Conservation (phyloP, 257 asterid species). For the Lycium barbarum region DNA sequence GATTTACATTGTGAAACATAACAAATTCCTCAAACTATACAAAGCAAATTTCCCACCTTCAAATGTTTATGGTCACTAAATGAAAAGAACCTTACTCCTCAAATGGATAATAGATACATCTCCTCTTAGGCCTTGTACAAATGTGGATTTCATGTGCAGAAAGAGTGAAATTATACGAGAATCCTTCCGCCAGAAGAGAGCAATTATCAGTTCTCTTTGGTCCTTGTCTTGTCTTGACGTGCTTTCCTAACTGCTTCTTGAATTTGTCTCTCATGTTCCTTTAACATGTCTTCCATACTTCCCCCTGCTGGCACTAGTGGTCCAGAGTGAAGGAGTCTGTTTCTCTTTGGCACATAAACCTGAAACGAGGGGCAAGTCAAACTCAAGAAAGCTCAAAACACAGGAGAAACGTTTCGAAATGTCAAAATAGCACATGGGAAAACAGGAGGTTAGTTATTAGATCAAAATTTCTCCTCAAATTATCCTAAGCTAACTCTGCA, state of each 20-base stretch:
- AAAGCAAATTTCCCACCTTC: not conserved
- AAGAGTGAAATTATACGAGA: not conserved
- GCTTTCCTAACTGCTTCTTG: slow-evolving; percentile 78
- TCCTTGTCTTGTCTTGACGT: slow-evolving; percentile 47
- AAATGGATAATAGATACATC: not conserved
- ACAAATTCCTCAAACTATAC: slow-evolving; percentile 1
- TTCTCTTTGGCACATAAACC: slow-evolving; percentile 57
- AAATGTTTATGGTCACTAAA: not conserved
- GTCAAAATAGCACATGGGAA: not conserved
- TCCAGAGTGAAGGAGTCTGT: slow-evolving; percentile 67
- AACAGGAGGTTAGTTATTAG: not conserved
- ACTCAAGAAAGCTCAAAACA: not conserved
- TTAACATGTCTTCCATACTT: slow-evolving; percentile 74
- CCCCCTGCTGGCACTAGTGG: slow-evolving; percentile 73
- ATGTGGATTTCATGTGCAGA: not conserved
- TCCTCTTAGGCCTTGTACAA: not conserved
- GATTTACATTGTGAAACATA: not conserved
- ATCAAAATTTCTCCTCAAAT: not conserved
- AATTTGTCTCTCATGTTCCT: slow-evolving; percentile 73
- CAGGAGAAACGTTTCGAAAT: not conserved
- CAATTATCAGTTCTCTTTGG: slow-evolving; percentile 27
- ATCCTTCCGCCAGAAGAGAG: not conserved
- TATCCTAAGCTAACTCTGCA: not conserved
- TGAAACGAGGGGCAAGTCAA: slow-evolving; percentile 32
- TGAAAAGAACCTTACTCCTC: slow-evolving; percentile 15